Evolutionary conservation across 2,329 filamentous ascomycete genomes (phyloP), one percentile per base, ranked within the genome.

Genomic region (Ophiostoma sp.): DNA sequence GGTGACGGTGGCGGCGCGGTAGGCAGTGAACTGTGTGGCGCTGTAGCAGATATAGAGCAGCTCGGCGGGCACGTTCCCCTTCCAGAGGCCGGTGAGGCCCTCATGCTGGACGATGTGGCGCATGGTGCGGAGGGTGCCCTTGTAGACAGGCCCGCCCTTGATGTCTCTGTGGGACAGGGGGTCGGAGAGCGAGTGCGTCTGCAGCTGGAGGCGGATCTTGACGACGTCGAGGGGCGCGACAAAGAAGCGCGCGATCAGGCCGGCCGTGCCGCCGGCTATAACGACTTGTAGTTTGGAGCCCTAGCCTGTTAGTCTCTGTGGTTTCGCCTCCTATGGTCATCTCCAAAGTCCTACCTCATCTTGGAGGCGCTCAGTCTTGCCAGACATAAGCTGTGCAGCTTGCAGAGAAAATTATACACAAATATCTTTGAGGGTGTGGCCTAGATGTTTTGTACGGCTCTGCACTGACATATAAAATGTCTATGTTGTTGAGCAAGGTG

Each of bases 31-130:
- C 80, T 99, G 95, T 44, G 92, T 83, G 73, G 91, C 91, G 73
- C 92, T 90, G 81, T 98, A 99, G 79, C 89, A 90, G 74, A 99
- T 85, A 81, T 99, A 99, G 81, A 99, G 89, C 73, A 95, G 81
- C 84, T 98, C 95, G 68, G 95, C 95, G 54, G 95, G 94, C 71
- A 99, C 88, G 78, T 99, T 99, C 78, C 95, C 95, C 83, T 98
- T 98, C 95, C 95, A 99, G 74, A 99, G 86, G 39, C 88, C 91
- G 69, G 90, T 90, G 74, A 98, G 77, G 60, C 95, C 95, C 79
- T 99, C 95, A 76, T 93, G 84, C 36, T 82, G 83, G 68, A 94
- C 79, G 76, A 98, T 98, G 72, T 90, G 86, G 71, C 85, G 86
- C 77, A 96, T 83, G 1, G 93, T 96, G 13, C 86, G 84, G 57